These are phyloP conservation scores for Tetrapisispora taiwanensis DNA, from an alignment of 805 yeast genomes.

Conservation along the genomic window DNA sequence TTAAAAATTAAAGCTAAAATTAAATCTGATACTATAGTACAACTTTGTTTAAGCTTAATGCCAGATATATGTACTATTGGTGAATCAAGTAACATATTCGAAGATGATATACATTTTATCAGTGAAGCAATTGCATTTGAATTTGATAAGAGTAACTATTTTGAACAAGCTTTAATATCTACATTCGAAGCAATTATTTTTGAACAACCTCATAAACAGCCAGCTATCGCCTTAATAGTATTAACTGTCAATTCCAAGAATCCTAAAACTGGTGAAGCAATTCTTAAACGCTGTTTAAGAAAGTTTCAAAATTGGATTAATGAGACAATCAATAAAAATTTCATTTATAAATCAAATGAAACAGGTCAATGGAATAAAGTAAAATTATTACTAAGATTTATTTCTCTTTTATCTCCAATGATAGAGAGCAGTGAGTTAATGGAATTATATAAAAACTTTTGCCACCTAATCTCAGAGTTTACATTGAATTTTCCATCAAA, in stretches of 20 bases:
- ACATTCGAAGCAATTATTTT: conserved; percentile 54
- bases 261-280: conserved; percentile 47
- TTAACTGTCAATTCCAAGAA: conserved; percentile 50
- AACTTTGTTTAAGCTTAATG: conserved; percentile 36
- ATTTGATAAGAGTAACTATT: conserved; percentile 43
- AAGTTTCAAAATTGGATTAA: conserved; percentile 46
- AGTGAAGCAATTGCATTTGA: conserved; percentile 50
- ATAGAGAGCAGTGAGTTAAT: conserved; percentile 37
- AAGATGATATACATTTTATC: conserved; percentile 51
- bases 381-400: conserved; percentile 56
- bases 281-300: conserved; percentile 53
- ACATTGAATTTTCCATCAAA: conserved; percentile 29
- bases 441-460: conserved; percentile 39
- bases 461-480: conserved; percentile 39
- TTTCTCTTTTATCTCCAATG: conserved; percentile 53
- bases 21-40: conserved; percentile 17
- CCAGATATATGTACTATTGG: conserved; percentile 45
- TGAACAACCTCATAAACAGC: conserved; percentile 84
- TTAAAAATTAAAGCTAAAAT: no score
- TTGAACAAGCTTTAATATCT: conserved; percentile 44
- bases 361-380: conserved; percentile 54
- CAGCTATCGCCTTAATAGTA: conserved; percentile 50
- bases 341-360: conserved; percentile 18
- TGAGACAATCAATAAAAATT: conserved; percentile 14
- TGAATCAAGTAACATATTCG: conserved; percentile 36